A percentile compares a stretch with the other conserved stretches of the same genome.
These are phyloP conservation scores for Neofusicoccum umdonicola DNA, from an alignment of 2,329 filamentous ascomycete species.

Conservation along the genomic window DNA sequence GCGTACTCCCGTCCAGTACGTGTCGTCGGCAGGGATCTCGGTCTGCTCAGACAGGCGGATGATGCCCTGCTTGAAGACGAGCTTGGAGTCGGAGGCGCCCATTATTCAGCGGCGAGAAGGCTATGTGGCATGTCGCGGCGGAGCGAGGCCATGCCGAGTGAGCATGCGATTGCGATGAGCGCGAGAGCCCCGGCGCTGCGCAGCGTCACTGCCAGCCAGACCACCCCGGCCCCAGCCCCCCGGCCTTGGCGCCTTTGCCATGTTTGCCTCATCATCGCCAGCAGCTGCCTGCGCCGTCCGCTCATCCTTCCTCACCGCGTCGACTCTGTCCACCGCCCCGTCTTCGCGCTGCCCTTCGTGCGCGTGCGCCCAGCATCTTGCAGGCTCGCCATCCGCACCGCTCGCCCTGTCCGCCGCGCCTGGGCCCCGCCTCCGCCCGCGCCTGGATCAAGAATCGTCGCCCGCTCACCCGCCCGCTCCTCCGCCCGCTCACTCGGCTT, in stretches of 20 bases:
- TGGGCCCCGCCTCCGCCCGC: not conserved
- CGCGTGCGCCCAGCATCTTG: not conserved
- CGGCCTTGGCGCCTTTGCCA: conserved; percentile 9
- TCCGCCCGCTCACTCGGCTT: not conserved
- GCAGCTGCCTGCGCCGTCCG: not conserved
- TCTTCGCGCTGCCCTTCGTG: not conserved
- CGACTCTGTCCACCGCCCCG: not conserved
- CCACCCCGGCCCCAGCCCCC: not conserved
- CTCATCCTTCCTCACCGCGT: not conserved
- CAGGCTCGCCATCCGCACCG: not conserved
- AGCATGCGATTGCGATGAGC: conserved; percentile 11
- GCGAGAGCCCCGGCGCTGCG: not conserved
- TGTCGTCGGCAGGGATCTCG: conserved; percentile 80
- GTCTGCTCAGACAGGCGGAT: conserved; percentile 92
- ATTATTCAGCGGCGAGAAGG: conserved; percentile 51
- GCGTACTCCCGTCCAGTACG: conserved; percentile 87
- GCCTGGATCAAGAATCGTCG: not conserved
- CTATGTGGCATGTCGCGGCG: conserved; percentile 15
- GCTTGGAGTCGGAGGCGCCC: conserved; percentile 98
- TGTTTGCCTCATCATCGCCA: not conserved
- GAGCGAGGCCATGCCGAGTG: conserved; percentile 6
- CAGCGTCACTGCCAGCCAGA: conserved; percentile 24
- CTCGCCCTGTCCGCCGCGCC: not conserved
- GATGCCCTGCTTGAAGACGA: conserved; percentile 98
- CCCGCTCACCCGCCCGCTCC: not conserved